phyloP scores from a whole-genome alignment of 345 rosid species.

The Geranium rotundifolium region DNA sequence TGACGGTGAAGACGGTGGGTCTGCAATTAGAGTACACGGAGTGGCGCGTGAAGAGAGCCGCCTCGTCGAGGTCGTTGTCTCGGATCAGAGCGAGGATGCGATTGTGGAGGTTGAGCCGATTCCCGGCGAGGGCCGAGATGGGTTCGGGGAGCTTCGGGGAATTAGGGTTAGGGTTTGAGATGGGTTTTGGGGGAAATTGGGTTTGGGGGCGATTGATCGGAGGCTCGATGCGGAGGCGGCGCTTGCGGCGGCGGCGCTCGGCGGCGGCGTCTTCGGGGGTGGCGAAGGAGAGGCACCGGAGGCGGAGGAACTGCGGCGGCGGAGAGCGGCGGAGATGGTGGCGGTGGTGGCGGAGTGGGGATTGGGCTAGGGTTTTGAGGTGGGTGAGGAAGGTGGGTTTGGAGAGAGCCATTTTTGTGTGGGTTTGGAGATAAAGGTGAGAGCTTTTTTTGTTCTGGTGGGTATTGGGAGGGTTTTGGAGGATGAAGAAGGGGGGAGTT shows the following conservation, averaged over 20 bases:
- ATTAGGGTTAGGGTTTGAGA: constrained; percentile 72
- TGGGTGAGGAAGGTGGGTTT: constrained; percentile 39
- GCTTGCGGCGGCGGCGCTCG: constrained; percentile 82
- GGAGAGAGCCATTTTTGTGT: constrained; percentile 39
- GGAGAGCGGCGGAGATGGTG: constrained; percentile 14
- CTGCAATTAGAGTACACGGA: constrained; percentile 89
- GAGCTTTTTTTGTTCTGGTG: constrained; percentile 1
- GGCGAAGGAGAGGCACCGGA: constrained; percentile 34
- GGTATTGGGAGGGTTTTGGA: constrained; percentile 21
- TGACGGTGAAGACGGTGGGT: constrained; percentile 77
- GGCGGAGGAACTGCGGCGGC: neutral
- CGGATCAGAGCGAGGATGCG: constrained; percentile 57
- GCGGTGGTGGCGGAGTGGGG: constrained; percentile 9
- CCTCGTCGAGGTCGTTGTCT: constrained; percentile 77
- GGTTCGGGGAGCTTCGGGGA: constrained; percentile 80
- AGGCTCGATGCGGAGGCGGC: constrained; percentile 76
- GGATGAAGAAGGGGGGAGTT: neutral
- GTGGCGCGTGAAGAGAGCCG: constrained; percentile 81
- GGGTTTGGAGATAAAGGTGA: neutral
- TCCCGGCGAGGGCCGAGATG: constrained; percentile 53
- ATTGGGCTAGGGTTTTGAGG: constrained; percentile 27
- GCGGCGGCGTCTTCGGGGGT: constrained; percentile 87
- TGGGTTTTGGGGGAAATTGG: constrained; percentile 39
- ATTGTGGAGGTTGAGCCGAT: constrained; percentile 79
- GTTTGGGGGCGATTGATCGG: constrained; percentile 55